A percentile compares a stretch with the other conserved stretches of the same genome.
Conservation (phyloP, 768 basidiomycete genomes). For the Pisolithus tinctorius region DNA sequence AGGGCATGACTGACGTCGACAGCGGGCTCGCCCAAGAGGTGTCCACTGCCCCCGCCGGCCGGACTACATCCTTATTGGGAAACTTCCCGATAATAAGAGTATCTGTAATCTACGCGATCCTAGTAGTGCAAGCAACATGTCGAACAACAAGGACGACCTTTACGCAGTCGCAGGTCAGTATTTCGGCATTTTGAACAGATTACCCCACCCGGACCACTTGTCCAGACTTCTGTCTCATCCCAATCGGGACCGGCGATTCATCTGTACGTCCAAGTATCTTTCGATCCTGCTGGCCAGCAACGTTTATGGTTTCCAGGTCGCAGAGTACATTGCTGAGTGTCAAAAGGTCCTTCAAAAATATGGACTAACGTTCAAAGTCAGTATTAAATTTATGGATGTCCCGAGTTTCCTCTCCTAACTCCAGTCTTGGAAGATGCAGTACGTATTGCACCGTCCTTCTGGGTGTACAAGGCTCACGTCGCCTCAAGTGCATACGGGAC, state of each 20-base stretch:
- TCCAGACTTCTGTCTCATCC: constrained; percentile 83
- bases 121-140: constrained; percentile 7
- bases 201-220: background rate
- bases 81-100: background rate
- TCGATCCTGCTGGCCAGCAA: constrained; percentile 12
- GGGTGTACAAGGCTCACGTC: background rate
- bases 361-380: constrained; percentile 78
- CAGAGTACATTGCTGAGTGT: constrained; percentile 75
- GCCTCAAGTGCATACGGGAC: constrained; percentile 79
- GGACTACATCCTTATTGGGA: background rate
- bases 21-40: background rate
- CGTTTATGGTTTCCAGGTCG: constrained; percentile 41
- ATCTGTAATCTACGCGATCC: background rate
- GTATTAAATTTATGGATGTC: constrained; percentile 7
- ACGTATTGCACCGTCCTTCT: constrained; percentile 13
- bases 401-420: background rate
- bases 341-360: constrained; percentile 77
- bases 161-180: constrained; percentile 70
- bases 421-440: constrained; percentile 30
- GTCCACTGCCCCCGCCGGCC: background rate
- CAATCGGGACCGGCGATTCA: constrained; percentile 69
- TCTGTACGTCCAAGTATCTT: constrained; percentile 42
- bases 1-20: constrained; percentile 29
- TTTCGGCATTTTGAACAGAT: background rate
- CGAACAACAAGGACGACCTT: constrained; percentile 34